Conservation (phyloP, 176 grass and related monocot genomes). For the bread wheat (Triticum aestivum) region IWGSC_CS_RefSeq_v2.1 NC_057807.1:55573112-55573611, state of each 20-base stretch:
- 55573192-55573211: background rate
- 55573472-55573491: background rate
- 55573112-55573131: too few relatives aligned
- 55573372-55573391: background rate
- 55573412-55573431: background rate
- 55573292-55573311: background rate
- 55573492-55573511: background rate
- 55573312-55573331: background rate
- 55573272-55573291: background rate
- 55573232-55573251: background rate
- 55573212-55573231: background rate
- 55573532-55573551: background rate
- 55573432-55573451: background rate
- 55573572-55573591: background rate
- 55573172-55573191: background rate
- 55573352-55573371: background rate
- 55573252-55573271: conserved; percentile 8
- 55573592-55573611: background rate
- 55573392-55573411: background rate
- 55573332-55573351: background rate
- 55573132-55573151: background rate
- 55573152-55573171: background rate
- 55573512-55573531: background rate
- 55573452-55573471: background rate
- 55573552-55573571: background rate